Evolutionary conservation across 345 rosid genomes (phyloP).

Genomic region (Nephelium lappaceum): DNA sequence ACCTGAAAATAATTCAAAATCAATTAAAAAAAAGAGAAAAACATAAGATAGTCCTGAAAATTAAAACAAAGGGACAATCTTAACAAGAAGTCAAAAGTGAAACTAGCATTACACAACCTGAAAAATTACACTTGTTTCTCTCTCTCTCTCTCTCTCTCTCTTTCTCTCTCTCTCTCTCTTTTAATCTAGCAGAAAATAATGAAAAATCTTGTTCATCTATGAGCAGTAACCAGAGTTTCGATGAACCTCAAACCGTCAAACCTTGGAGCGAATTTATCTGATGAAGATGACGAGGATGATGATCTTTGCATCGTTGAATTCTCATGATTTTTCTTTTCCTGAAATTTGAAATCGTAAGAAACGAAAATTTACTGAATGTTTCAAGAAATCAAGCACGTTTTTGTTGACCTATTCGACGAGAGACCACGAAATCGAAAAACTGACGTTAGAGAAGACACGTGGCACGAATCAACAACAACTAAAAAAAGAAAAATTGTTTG

Average conservation of each 20-base stretch:
- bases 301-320: slow-evolving; percentile 29
- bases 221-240: slow-evolving; percentile 91
- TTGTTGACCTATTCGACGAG: neutral
- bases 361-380: neutral
- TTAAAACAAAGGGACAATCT: neutral
- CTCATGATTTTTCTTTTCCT: slow-evolving; percentile 45
- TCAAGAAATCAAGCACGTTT: neutral
- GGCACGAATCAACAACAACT: neutral
- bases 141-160: neutral
- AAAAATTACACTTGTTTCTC: slow-evolving; percentile 15
- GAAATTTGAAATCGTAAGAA: neutral
- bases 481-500: neutral
- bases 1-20: neutral
- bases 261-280: slow-evolving; percentile 74
- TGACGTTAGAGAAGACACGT: neutral
- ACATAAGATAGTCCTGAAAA: neutral
- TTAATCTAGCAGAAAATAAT: slow-evolving; percentile 4
- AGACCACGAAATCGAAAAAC: no score
- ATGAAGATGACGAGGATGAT: slow-evolving; percentile 23
- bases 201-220: slow-evolving; percentile 43
- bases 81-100: neutral
- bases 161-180: no score
- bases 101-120: slow-evolving; percentile 3
- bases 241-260: slow-evolving; percentile 88
- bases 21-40: neutral